A percentile compares a stretch with the other conserved stretches of the same genome.
phyloP scores from a whole-genome alignment of 108 stramenopile genomes.

The Phaeodactylum tricornutum region DNA sequence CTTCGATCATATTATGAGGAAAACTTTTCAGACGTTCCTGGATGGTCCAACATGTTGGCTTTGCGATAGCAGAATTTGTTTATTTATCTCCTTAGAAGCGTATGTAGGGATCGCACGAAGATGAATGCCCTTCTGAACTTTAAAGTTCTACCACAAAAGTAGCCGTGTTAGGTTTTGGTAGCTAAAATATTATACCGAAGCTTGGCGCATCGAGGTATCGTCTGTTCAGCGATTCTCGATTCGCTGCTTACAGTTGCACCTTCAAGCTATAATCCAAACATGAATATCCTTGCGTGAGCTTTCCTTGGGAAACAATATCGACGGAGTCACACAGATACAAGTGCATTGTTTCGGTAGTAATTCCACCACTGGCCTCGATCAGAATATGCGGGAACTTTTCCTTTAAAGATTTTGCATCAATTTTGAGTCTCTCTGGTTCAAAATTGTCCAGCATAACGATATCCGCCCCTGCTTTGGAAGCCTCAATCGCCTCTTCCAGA shows the following conservation, averaged over 20 bases:
- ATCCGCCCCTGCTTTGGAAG: conserved; percentile 86
- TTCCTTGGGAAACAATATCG: conserved; percentile 95
- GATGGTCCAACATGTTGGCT: too few relatives aligned
- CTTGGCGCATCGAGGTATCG: too few relatives aligned
- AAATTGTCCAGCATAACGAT: conserved; percentile 99
- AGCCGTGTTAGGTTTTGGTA: too few relatives aligned
- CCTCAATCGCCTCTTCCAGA: conserved; percentile 86
- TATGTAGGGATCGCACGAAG: too few relatives aligned
- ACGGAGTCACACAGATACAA: conserved; percentile 77
- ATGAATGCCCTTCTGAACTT: too few relatives aligned
- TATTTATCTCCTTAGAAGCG: too few relatives aligned
- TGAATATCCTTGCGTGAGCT: conserved; percentile 96
- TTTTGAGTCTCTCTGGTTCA: conserved; percentile 61
- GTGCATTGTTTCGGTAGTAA: conserved; percentile 86
- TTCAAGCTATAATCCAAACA: conserved; percentile 96
- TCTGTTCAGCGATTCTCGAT: too few relatives aligned
- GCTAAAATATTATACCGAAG: too few relatives aligned
- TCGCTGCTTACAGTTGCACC: conserved; percentile 31
- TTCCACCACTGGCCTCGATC: conserved; percentile 98
- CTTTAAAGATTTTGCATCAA: conserved; percentile 80
- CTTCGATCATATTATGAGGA: too few relatives aligned
- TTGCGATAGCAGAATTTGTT: too few relatives aligned
- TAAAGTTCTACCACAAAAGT: too few relatives aligned
- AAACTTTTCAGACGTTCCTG: too few relatives aligned
- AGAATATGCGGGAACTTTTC: conserved; percentile 74